These are phyloP conservation scores for Kwoniella sp. DNA, from an alignment of 768 basidiomycete genomes.

Conservation along the genomic window DNA sequence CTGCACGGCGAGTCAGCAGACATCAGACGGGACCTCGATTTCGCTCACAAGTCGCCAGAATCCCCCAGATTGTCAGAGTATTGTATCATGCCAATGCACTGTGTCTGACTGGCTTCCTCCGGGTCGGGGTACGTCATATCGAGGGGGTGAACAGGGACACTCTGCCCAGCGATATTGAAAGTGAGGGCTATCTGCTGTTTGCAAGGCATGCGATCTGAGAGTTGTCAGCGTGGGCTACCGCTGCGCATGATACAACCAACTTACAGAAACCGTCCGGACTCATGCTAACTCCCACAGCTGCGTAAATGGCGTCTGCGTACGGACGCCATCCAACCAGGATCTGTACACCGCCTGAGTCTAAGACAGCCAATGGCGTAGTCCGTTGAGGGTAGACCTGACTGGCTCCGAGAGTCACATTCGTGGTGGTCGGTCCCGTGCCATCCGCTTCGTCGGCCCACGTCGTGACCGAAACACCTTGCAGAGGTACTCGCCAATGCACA, in stretches of 20 bases:
- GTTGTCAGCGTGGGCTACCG: background rate
- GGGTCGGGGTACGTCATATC: conserved; percentile 46
- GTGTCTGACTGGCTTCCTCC: conserved; percentile 32
- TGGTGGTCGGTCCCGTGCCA: conserved; percentile 16
- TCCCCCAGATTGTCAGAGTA: conserved; percentile 34
- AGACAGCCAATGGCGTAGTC: conserved; percentile 38
- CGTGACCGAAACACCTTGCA: conserved; percentile 33
- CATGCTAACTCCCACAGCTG: conserved; percentile 29
- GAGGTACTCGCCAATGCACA: conserved; percentile 43
- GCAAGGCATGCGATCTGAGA: conserved; percentile 46
- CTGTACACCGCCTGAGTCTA: conserved; percentile 48
- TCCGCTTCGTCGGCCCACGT: conserved; percentile 27
- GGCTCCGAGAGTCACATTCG: conserved; percentile 25
- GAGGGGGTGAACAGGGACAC: conserved; percentile 44
- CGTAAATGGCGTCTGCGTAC: conserved; percentile 42
- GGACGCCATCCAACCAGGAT: conserved; percentile 39
- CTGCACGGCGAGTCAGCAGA: conserved; percentile 13
- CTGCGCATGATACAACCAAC: conserved; percentile 7
- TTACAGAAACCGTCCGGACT: conserved; percentile 46
- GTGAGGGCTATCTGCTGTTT: conserved; percentile 36
- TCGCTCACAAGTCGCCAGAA: conserved; percentile 41
- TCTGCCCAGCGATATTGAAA: conserved; percentile 39
- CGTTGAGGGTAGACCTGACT: conserved; percentile 26
- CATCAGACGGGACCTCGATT: background rate
- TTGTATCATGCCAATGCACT: conserved; percentile 47